phyloP scores from a whole-genome alignment of 2,329 filamentous ascomycete species.

The Ophiocordyceps unilateralis region DNA sequence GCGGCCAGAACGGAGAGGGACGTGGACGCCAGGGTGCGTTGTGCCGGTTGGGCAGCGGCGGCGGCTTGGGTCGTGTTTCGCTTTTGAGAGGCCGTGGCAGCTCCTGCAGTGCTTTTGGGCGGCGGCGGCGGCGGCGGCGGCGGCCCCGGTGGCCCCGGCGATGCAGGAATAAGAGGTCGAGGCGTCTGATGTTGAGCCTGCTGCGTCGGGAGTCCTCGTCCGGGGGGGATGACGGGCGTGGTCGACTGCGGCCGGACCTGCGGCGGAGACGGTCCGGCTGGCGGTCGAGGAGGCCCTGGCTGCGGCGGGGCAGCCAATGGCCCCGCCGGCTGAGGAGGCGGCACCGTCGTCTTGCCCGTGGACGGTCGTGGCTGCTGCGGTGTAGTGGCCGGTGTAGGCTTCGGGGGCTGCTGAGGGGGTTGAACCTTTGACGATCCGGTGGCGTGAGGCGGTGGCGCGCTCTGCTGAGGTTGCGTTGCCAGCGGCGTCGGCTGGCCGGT shows the following conservation, averaged over 20 bases:
- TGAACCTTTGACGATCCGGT: neutral
- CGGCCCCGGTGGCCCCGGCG: slow-evolving; percentile 6
- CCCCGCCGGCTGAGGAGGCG: slow-evolving; percentile 12
- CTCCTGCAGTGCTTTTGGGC: slow-evolving; percentile 6
- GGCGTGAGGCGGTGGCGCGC: slow-evolving; percentile 2
- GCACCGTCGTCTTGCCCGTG: slow-evolving; percentile 7
- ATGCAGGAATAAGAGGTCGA: slow-evolving; percentile 16
- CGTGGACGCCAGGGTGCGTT: slow-evolving; percentile 8
- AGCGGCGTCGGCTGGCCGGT: slow-evolving; percentile 4
- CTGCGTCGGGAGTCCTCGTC: slow-evolving; percentile 14
- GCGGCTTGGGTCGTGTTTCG: slow-evolving; percentile 11
- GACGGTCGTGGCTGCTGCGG: slow-evolving; percentile 6
- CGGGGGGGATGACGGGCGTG: slow-evolving; percentile 17
- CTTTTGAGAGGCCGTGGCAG: slow-evolving; percentile 13
- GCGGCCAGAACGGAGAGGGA: slow-evolving; percentile 9
- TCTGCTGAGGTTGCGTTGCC: slow-evolving; percentile 10
- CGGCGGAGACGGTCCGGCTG: slow-evolving; percentile 8
- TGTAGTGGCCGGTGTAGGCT: neutral
- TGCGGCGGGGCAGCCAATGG: slow-evolving; percentile 19
- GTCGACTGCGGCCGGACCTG: slow-evolving; percentile 11
- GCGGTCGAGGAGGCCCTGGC: slow-evolving; percentile 12
- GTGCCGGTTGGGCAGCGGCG: slow-evolving; percentile 9
- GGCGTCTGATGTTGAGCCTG: slow-evolving; percentile 10
- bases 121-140: slow-evolving; percentile 3
- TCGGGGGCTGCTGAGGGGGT: neutral